These are phyloP conservation scores for Astrephomene gubernaculifera DNA, from an alignment of 139 green algal genomes.

Conservation along the genomic window DNA sequence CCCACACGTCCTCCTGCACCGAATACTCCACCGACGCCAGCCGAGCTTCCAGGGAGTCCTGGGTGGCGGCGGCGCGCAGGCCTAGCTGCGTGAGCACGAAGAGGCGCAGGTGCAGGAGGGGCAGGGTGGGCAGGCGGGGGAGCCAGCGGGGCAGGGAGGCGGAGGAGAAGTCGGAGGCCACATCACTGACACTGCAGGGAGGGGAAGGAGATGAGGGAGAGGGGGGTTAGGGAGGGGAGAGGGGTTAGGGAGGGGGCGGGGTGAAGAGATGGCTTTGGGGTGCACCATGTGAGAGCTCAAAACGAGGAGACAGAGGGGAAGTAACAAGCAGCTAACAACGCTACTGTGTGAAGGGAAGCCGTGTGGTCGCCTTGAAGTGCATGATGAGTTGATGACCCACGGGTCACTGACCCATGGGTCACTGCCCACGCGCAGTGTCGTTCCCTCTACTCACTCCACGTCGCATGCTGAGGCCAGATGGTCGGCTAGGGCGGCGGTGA, in stretches of 20 bases:
- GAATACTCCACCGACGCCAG: background rate
- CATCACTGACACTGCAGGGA: background rate
- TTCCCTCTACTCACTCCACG: too few relatives aligned
- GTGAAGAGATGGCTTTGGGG: background rate
- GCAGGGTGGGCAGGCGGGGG: background rate
- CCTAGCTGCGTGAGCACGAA: conserved; percentile 20
- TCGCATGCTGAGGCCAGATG: background rate
- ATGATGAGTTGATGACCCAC: too few relatives aligned
- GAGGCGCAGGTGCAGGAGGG: conserved; percentile 16
- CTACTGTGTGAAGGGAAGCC: too few relatives aligned
- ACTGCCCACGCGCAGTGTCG: too few relatives aligned
- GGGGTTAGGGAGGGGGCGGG: background rate
- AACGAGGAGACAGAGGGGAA: too few relatives aligned
- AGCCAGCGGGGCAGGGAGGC: background rate
- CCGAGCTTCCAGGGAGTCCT: background rate
- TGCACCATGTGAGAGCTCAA: too few relatives aligned
- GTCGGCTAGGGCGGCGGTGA: background rate
- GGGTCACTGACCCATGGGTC: too few relatives aligned
- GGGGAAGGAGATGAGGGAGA: background rate
- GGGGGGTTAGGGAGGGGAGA: background rate
- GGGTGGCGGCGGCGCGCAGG: background rate
- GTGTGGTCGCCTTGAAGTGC: too few relatives aligned
- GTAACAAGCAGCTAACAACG: too few relatives aligned
- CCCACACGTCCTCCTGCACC: background rate
- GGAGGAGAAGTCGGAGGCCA: background rate